phyloP scores from a whole-genome alignment of 164 flowering plant species.

The Stephania cephalantha region DNA sequence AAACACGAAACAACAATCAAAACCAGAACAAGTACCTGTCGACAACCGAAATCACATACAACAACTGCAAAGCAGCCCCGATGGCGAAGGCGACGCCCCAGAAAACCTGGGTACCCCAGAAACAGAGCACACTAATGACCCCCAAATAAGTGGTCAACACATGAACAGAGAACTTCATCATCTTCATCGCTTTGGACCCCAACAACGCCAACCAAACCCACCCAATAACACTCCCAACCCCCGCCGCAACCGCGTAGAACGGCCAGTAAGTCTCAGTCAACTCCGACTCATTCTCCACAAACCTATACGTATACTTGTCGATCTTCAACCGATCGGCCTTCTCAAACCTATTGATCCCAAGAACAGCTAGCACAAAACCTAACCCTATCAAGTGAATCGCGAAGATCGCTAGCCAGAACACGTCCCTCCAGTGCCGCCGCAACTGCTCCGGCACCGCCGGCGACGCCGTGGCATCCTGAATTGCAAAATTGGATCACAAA shows the following conservation, averaged over 20 bases:
- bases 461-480: constrained; percentile 24
- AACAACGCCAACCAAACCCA: constrained; percentile 80
- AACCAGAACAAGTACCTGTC: constrained; percentile 57
- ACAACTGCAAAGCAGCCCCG: constrained; percentile 77
- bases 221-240: constrained; percentile 65
- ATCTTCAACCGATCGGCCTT: constrained; percentile 67
- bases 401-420: constrained; percentile 81
- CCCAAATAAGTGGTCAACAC: constrained; percentile 89
- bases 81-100: constrained; percentile 86
- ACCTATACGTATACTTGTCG: constrained; percentile 44
- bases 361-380: constrained; percentile 53
- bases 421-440: constrained; percentile 86
- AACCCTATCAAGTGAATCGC: constrained; percentile 52
- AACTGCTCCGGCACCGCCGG: constrained; percentile 18
- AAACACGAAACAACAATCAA: not conserved
- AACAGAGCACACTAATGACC: constrained; percentile 81
- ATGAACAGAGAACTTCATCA: constrained; percentile 92
- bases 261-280: constrained; percentile 90
- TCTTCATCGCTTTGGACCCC: constrained; percentile 66
- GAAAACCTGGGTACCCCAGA: constrained; percentile 75
- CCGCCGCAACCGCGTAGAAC: constrained; percentile 73
- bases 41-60: constrained; percentile 82
- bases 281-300: constrained; percentile 41
- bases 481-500: not conserved
- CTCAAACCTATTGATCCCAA: constrained; percentile 83